phyloP scores from a whole-genome alignment of 225 moss, liverwort and hornwort genomes.

The Marchantia polymorpha region DNA sequence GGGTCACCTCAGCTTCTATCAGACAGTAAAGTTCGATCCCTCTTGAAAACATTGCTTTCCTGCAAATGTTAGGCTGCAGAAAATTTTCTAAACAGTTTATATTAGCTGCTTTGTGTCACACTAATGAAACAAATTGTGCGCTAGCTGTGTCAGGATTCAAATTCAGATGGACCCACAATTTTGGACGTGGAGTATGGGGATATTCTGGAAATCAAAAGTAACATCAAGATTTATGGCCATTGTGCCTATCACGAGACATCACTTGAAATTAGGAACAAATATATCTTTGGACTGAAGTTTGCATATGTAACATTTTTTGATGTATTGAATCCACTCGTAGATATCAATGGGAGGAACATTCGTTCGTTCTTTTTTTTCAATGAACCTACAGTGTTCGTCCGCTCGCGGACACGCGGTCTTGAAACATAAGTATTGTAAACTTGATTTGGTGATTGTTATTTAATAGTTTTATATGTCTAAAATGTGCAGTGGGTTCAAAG shows the following conservation, averaged over 20 bases:
- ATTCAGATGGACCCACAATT: conserved; percentile 12
- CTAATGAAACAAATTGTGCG: neutral
- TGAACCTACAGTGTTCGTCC: too few species aligned
- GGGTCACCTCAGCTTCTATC: conserved; percentile 47
- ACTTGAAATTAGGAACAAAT: neutral
- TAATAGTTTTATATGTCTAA: too few species aligned
- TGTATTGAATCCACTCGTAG: neutral
- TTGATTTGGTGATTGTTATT: too few species aligned
- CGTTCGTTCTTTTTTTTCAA: too few species aligned
- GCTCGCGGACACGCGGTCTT: too few species aligned
- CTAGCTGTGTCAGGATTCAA: conserved; percentile 6
- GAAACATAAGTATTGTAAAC: too few species aligned
- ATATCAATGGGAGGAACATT: too few species aligned
- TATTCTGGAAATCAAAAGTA: conserved; percentile 30
- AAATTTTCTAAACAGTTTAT: neutral
- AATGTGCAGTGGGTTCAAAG: conserved; percentile 27
- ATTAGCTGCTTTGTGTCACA: neutral
- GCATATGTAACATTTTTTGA: neutral
- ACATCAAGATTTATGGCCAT: neutral
- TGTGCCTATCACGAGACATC: neutral
- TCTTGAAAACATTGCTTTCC: neutral
- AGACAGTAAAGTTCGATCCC: conserved; percentile 19
- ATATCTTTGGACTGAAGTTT: neutral
- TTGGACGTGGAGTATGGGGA: conserved; percentile 37
- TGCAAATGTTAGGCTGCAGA: neutral